Conservation (phyloP, 2,329 filamentous ascomycete species). For the Rhexocercosporidium sp. region DNA sequence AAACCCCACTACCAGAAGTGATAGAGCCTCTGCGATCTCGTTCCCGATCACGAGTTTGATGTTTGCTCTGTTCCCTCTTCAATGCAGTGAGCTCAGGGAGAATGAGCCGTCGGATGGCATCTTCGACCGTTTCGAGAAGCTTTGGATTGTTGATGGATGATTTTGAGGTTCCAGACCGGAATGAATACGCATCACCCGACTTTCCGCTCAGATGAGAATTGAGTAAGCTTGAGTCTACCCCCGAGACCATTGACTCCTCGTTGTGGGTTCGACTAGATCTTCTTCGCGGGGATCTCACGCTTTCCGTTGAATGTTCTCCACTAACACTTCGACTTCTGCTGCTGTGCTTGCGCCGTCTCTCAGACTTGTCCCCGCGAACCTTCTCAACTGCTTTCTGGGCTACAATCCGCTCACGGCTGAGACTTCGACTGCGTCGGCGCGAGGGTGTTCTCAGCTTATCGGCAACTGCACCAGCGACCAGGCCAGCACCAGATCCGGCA, state of each 20-base stretch:
- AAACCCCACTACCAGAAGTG: conserved; percentile 58
- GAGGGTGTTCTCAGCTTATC: conserved; percentile 63
- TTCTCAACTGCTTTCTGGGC: conserved; percentile 74
- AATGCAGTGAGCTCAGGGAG: conserved; percentile 89
- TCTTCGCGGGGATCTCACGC: conserved; percentile 51
- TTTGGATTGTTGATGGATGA: conserved; percentile 76
- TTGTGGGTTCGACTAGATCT: conserved; percentile 55
- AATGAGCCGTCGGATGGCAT: conserved; percentile 74
- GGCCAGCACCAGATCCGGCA: conserved; percentile 47
- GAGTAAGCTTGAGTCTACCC: conserved; percentile 64
- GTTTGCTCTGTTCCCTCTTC: conserved; percentile 86
- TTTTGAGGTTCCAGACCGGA: conserved; percentile 59
- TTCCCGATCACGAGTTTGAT: conserved; percentile 68
- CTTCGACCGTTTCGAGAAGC: conserved; percentile 73
- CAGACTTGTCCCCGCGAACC: conserved; percentile 57
- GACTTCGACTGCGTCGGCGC: conserved; percentile 63
- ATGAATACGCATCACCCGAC: conserved; percentile 62
- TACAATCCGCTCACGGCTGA: conserved; percentile 67
- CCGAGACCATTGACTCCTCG: conserved; percentile 51
- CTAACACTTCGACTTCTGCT: conserved; percentile 53
- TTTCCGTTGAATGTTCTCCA: conserved; percentile 50
- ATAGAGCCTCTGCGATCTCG: conserved; percentile 64
- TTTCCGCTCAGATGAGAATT: conserved; percentile 60
- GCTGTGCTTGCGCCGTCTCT: conserved; percentile 48
- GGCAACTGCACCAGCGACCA: conserved; percentile 43